Percentiles rank a stretch among this genome's conserved stretches.
phyloP scores from a whole-genome alignment of 768 basidiomycete species.

The Agaricus blazei region DNA sequence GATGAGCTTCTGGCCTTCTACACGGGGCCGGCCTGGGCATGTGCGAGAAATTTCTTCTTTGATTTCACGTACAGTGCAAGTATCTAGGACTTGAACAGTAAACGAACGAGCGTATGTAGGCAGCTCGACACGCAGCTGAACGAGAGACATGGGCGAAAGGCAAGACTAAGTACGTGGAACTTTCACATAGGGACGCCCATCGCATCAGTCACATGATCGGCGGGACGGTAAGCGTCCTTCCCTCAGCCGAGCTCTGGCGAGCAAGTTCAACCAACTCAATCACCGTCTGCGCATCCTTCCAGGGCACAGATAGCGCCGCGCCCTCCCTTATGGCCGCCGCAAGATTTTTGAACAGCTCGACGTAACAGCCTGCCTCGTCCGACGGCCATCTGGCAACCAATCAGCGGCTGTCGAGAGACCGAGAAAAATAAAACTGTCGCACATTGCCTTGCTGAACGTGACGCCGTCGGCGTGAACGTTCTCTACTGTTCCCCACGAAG shows the following conservation, averaged over 20 bases:
- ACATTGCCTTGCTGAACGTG: slow-evolving; percentile 32
- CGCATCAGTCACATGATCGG: slow-evolving; percentile 19
- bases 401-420: slow-evolving; percentile 7
- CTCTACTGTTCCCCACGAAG: slow-evolving; percentile 59
- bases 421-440: slow-evolving; percentile 11
- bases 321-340: slow-evolving; percentile 55
- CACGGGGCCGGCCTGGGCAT: slow-evolving; percentile 60
- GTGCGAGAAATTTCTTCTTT: slow-evolving; percentile 58
- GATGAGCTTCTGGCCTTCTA: slow-evolving; percentile 72
- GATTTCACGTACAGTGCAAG: slow-evolving; percentile 53
- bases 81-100: slow-evolving; percentile 40
- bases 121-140: slow-evolving; percentile 64
- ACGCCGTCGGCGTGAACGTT: slow-evolving; percentile 45
- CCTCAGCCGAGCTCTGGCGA: slow-evolving; percentile 58
- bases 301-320: slow-evolving; percentile 56
- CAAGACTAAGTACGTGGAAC: slow-evolving; percentile 22
- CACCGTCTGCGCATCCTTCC: slow-evolving; percentile 66
- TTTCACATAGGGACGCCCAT: slow-evolving; percentile 7
- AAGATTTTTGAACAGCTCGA: slow-evolving; percentile 60
- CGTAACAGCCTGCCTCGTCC: slow-evolving; percentile 50
- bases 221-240: slow-evolving; percentile 33
- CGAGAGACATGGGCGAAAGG: slow-evolving; percentile 29
- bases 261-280: slow-evolving; percentile 79
- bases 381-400: slow-evolving; percentile 53
- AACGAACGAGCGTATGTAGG: slow-evolving; percentile 74